Evolutionary conservation across 1,284 basidiomycete species (phyloP), one percentile per base, ranked within the genome.

Genomic region (Trametes polyzona): DNA sequence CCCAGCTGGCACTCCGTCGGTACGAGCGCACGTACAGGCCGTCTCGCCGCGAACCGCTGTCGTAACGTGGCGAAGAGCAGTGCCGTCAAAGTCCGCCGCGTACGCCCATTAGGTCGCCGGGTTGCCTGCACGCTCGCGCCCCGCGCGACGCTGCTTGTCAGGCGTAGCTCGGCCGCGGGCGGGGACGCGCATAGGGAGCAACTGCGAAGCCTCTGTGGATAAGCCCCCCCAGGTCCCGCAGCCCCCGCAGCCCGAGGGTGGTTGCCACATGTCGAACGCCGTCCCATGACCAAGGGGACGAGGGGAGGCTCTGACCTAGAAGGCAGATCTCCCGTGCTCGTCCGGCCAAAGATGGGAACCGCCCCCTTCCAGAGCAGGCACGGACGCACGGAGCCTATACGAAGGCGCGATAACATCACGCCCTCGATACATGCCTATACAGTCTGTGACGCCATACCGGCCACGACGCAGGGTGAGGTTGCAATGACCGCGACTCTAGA

Each of bases 271-370:
- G 56, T 57, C 56, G 55, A 35, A 24, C 50, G 37, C 11, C 33
- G 50, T 58, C 60, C 44, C 57, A 62, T 62, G 60, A 62, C 57
- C 57, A 52, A 47, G 50, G 51, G 48, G 47, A 52, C 39, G 43
- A 44, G 40, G 46, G 59, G 53, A 55, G 32, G 33, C 52, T 55
- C n/a, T 43, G 48, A 35, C 42, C 60, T 57, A 62, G 60, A 62
- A 57, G 57, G 52, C 37, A 56, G 47, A 53, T 58, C 35, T 49
- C 40, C 40, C 46, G 39, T 55, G 53, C 40, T 32, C 51, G 32
- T 51, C 29, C 50, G 19, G 21, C 54, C 51, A 30, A 52, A 56
- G 41, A 46, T 26, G 54, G 57, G 43, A 52, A 35, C 12, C 53
- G 33, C 33, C 36, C 39, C 33, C 43, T 43, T 41, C 51, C 42